These are phyloP conservation scores for Conringia planisiliqua DNA, from an alignment of 345 rosid genomes.

Conservation along the genomic window DNA sequence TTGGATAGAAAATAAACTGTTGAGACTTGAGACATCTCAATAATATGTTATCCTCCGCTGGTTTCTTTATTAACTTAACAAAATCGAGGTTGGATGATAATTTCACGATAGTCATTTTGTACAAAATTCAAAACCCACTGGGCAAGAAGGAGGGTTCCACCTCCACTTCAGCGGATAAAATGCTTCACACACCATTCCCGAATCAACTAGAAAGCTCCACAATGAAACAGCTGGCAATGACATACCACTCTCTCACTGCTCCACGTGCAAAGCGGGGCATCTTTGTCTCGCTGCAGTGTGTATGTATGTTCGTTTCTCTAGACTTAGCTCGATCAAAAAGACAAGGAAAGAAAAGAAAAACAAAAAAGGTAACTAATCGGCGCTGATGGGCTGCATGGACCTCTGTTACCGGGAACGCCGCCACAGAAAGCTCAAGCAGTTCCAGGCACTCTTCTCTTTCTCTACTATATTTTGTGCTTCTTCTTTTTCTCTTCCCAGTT, in stretches of 20 bases:
- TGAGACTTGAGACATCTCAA: neutral
- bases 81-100: neutral
- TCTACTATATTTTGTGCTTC: neutral
- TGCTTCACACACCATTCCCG: neutral
- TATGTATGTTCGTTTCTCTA: neutral
- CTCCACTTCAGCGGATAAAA: neutral
- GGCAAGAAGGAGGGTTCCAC: neutral
- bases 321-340: neutral
- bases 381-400: constrained; percentile 11
- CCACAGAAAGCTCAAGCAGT: constrained; percentile 32
- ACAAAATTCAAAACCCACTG: neutral
- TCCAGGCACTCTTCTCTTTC: constrained; percentile 21
- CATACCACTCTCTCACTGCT: constrained; percentile 1
- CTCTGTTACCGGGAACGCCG: constrained; percentile 26
- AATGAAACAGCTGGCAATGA: constrained; percentile 19
- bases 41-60: neutral
- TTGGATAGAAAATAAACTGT: neutral
- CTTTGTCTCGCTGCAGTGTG: neutral
- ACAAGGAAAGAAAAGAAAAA: neutral
- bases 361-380: neutral
- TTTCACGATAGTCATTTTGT: neutral
- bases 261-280: constrained; percentile 19
- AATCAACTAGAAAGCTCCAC: constrained; percentile 18
- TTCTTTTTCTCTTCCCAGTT: neutral
- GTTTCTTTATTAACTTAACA: no score